Base-by-base conservation (phyloP, 2,329 filamentous ascomycete species). In the Colletotrichum sp. region DNA sequence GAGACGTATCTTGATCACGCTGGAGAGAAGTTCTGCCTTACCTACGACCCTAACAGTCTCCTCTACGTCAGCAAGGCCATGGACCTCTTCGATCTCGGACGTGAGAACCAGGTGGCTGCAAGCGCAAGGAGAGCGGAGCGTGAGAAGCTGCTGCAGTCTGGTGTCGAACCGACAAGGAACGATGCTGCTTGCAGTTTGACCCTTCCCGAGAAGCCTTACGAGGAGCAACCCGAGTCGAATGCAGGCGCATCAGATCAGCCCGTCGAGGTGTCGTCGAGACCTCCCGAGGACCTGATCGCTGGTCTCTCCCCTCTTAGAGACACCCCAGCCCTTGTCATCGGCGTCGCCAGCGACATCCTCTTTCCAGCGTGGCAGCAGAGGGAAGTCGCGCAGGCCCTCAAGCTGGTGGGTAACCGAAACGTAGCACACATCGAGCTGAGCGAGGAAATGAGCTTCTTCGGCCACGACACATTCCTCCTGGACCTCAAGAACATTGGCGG, bases 331-430 rank as follows among this genome's bases (percentile, higher is more conserved):
- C 89, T 99, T 27, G 95, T 99, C 13, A 93, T 99, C 87, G 97
- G 97, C 39, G 97, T 98, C 6, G 95, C 95, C 0, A 98, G 95
- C 80, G 97, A 99, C 82, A 98, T 98, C 66, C 87, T 99, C 44
- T 99, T 99, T 86, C 97, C 97, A 0, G 96, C 97, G 0, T 99
- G 97, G 96, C 97, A 99, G 87, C 97, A 99, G 87, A 92, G 95
- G 69, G 97, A 99, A 85, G 93, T 99, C 77, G 96, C 96, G 5
- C 93, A 96, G 81, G 94, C 96, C 4, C 87, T 99, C 78, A 91
- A 92, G 75, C 90, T 91, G 39, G 91, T 91, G 1, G 97, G 97
- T 1, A 98, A 98, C 81, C 89, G 91, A 77, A 92, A 91, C 36
- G 96, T 99, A 1, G 93, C 93, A 60, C 96, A 99, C 84, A 91